A percentile compares a stretch with the other conserved stretches of the same genome.
Evolutionary conservation across 805 yeast species (phyloP).

Genomic region (Yamadazyma ubonensis): DNA sequence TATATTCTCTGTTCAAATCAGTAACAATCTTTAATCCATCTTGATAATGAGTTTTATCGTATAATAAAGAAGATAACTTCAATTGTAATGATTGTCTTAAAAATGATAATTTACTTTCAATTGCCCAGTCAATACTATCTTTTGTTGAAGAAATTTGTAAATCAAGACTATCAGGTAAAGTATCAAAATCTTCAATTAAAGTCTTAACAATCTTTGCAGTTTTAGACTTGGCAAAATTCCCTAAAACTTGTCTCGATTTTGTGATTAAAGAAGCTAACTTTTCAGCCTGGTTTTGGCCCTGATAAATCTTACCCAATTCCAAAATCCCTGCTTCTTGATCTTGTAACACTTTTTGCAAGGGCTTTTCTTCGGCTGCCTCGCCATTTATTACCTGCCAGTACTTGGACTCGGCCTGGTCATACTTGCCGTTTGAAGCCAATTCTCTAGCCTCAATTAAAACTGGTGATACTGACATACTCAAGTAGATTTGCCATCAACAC

Average conservation of each 20-base stretch:
- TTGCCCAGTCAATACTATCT: constrained; percentile 86
- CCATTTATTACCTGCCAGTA: constrained; percentile 46
- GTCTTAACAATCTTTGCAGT: constrained; percentile 86
- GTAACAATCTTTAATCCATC: constrained; percentile 73
- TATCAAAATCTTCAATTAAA: constrained; percentile 75
- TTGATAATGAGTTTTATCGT: constrained; percentile 60
- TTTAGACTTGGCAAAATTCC: constrained; percentile 86
- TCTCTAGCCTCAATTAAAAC: constrained; percentile 59
- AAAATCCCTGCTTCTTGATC: constrained; percentile 65
- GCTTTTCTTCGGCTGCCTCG: constrained; percentile 12
- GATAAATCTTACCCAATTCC: constrained; percentile 75
- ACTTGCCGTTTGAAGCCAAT: constrained; percentile 50
- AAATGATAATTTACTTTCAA: constrained; percentile 77
- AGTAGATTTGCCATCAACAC: constrained; percentile 11
- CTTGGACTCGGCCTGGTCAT: constrained; percentile 55
- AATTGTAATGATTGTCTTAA: constrained; percentile 85
- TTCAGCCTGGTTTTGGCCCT: constrained; percentile 43
- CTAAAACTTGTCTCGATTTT: constrained; percentile 67
- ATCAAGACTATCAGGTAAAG: constrained; percentile 59
- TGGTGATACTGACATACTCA: constrained; percentile 7
- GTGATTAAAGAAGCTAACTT: constrained; percentile 63
- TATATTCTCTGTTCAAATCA: constrained; percentile 75
- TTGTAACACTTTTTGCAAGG: constrained; percentile 28
- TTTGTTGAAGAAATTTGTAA: constrained; percentile 70
- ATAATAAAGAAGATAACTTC: constrained; percentile 74